Percentiles rank a stretch among this genome's conserved stretches.
Evolutionary conservation across 1,284 basidiomycete genomes (phyloP).

Genomic region (Sanghuangporus baumii): DNA sequence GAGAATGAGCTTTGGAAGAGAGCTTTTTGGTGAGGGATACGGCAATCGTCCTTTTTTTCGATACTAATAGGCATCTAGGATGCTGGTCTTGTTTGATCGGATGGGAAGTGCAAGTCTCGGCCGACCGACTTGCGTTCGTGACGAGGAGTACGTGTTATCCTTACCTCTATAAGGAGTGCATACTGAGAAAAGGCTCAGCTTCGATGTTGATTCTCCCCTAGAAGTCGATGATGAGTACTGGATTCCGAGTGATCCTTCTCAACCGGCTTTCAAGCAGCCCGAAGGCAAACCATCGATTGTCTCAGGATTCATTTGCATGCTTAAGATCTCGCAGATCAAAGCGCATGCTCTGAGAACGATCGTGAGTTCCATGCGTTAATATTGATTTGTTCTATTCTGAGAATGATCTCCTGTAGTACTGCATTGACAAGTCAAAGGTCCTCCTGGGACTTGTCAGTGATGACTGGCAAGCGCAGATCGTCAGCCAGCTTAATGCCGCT

Average conservation of each 20-base stretch:
- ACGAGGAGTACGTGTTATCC: conserved; percentile 64
- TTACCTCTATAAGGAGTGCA: background rate
- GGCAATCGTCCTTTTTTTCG: background rate
- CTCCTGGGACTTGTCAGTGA: conserved; percentile 43
- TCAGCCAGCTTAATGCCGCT: conserved; percentile 65
- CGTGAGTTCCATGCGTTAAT: conserved; percentile 35
- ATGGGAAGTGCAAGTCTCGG: conserved; percentile 63
- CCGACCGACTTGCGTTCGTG: conserved; percentile 61
- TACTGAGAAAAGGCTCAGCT: conserved; percentile 35
- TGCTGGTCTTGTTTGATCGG: conserved; percentile 53
- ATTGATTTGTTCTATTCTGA: conserved; percentile 8
- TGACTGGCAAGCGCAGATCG: conserved; percentile 53
- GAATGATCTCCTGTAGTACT: conserved; percentile 46
- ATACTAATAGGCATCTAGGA: background rate
- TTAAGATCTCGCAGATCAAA: conserved; percentile 68
- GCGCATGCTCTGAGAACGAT: conserved; percentile 68
- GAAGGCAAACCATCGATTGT: conserved; percentile 52
- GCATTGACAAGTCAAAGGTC: conserved; percentile 58
- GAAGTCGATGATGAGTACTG: conserved; percentile 87
- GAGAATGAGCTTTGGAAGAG: conserved; percentile 50
- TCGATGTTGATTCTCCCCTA: conserved; percentile 73
- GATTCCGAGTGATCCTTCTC: conserved; percentile 46
- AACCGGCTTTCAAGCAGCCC: conserved; percentile 58
- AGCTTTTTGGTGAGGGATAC: conserved; percentile 40
- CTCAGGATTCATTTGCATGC: conserved; percentile 58